Base-by-base conservation (phyloP, 1,284 basidiomycete genomes). In the Naganishia albida region DNA sequence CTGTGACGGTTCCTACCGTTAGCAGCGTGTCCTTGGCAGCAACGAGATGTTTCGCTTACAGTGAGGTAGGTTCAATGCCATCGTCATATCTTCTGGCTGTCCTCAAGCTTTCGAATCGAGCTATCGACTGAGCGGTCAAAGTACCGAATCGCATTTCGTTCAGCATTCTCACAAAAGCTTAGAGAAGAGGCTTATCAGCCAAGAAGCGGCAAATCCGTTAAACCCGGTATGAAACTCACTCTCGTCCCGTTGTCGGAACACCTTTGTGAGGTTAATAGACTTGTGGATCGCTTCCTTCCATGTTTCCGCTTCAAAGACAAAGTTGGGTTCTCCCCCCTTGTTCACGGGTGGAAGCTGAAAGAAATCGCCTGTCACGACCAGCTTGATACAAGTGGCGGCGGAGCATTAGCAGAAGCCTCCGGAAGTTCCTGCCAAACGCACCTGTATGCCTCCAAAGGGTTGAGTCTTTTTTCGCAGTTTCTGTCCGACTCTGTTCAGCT, bases 361-460 rank as follows among this genome's bases (percentile, higher is more conserved):
- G 80, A 98, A 99, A 75, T 99, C 95, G 18, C 95, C 95, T 0
- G 93, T 95, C 13, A 96, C 85, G 68, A 94, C 85, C 67, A 99
- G 80, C 88, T 38, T 66, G 34, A 64, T n/a, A 4, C 52, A 40
- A 64, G 23, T 62, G 25, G 20, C 10, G 16, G 44, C 3, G 54
- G 7, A 16, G 38, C 10, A 13, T 25, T 42, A 30, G 23, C 56
- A 54, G 15, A n/a, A 48, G 26, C 7, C 39, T 48, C 23, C 16
- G 7, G 2, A 25, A 12, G 34, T 52, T 8, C 23, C 12, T 2
- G 1, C 4, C 8, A 2, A 57, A 16, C 40, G 13, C 48, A 89
- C 90, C 83, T 95, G 93, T 39, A 99, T 94, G 0, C 94, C 95
- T n/a, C 96, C 95, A 70, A 97, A 99, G 0, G 94, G 90, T 0